Evolutionary conservation across 192 early-diverging fungal species (phyloP).

Genomic region (Mycoemilia scoparia): DNA sequence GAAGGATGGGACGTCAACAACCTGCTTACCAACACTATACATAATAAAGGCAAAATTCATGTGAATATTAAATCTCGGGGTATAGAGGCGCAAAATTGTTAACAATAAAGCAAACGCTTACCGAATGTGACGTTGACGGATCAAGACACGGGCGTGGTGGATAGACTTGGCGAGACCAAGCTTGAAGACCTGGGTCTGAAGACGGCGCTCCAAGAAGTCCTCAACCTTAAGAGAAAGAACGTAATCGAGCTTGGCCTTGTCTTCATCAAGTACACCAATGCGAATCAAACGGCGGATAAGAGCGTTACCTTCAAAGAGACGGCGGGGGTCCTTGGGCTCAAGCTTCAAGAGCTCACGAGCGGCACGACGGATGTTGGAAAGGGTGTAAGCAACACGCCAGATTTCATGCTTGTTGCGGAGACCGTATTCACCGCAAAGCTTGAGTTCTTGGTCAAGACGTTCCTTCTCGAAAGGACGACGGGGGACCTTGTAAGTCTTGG

Average conservation of each 20-base stretch:
- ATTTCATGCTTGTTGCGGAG: conserved; percentile 98
- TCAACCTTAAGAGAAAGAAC: conserved; percentile 92
- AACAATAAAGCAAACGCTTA: too few relatives aligned
- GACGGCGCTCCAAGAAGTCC: conserved; percentile 95
- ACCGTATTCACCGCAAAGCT: conserved; percentile 93
- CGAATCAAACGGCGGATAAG: conserved; percentile 96
- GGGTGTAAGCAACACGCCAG: conserved; percentile 88
- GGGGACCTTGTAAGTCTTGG: conserved; percentile 88
- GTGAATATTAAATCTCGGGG: too few relatives aligned
- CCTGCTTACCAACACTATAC: conserved; percentile 93
- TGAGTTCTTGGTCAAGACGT: conserved; percentile 86
- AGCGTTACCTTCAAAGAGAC: conserved; percentile 98
- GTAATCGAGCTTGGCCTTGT: conserved; percentile 98
- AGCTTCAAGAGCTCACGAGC: conserved; percentile 97
- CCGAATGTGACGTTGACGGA: conserved; percentile 97
- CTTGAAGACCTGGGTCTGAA: conserved; percentile 99
- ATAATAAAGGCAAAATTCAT: background rate
- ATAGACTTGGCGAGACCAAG: conserved; percentile 92
- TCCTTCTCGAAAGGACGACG: conserved; percentile 91
- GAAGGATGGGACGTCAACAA: conserved; percentile 92
- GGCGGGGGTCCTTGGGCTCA: conserved; percentile 89
- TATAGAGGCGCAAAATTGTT: background rate
- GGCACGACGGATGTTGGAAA: conserved; percentile 99
- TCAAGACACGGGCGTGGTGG: conserved; percentile 97
- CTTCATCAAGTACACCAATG: conserved; percentile 94